phyloP scores from a whole-genome alignment of 1,284 basidiomycete genomes.

The Dichomitus squalens region DNA sequence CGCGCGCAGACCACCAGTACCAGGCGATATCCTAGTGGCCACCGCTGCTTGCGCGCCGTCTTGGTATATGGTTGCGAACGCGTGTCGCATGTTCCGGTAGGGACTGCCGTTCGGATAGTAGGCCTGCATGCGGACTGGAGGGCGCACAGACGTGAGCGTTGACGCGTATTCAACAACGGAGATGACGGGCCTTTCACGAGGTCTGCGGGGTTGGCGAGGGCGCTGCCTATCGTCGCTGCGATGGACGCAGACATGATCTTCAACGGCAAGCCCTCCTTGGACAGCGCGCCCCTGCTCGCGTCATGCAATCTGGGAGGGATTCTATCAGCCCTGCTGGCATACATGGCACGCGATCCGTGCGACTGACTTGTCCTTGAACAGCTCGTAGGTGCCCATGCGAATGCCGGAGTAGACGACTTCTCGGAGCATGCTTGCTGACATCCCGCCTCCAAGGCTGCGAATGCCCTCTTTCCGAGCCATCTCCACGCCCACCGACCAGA shows the following conservation, averaged over 20 bases:
- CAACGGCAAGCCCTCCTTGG: constrained; percentile 36
- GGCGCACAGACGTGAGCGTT: neutral
- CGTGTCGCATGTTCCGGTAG: constrained; percentile 37
- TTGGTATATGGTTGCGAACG: constrained; percentile 36
- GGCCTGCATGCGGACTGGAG: constrained; percentile 42
- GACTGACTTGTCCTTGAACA: constrained; percentile 41
- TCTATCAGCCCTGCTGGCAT: neutral
- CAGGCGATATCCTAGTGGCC: constrained; percentile 7
- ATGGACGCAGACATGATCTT: constrained; percentile 39
- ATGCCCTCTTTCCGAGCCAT: constrained; percentile 39
- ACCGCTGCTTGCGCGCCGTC: constrained; percentile 32
- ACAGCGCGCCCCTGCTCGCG: constrained; percentile 31
- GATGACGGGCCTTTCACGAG: constrained; percentile 38
- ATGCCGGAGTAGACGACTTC: constrained; percentile 41
- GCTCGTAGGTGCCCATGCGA: constrained; percentile 42
- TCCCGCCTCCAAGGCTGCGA: constrained; percentile 36
- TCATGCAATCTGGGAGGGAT: constrained; percentile 24
- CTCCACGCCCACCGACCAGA: constrained; percentile 38
- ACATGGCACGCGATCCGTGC: neutral
- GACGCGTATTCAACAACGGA: neutral
- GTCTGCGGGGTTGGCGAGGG: constrained; percentile 43
- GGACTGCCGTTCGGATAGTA: constrained; percentile 38
- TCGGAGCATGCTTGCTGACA: constrained; percentile 40
- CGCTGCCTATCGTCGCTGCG: constrained; percentile 40
- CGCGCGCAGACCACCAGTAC: constrained; percentile 33